A percentile compares a stretch with the other conserved stretches of the same genome.
Evolutionary conservation across 305 asterid species (phyloP).

Genomic region (Stenogyne calaminthoides): DNA sequence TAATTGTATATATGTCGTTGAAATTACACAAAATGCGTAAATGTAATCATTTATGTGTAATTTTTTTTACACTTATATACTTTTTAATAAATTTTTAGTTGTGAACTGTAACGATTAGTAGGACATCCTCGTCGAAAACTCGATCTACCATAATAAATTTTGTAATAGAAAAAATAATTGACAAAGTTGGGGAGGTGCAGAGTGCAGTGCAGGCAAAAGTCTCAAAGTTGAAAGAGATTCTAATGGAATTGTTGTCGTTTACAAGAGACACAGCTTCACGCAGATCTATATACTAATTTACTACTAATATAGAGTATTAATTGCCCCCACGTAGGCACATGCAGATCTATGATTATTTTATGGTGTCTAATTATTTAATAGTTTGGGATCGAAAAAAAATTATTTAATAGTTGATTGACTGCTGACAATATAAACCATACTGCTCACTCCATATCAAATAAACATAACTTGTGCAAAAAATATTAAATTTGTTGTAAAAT

Average conservation of each 20-base stretch:
- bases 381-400: no score
- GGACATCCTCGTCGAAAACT: no score
- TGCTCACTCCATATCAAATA: background rate
- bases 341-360: background rate
- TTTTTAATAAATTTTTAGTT: no score
- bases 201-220: background rate
- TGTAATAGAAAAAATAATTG: background rate
- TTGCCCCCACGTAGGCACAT: background rate
- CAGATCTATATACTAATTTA: conserved; percentile 9
- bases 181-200: background rate
- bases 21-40: no score
- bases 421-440: background rate
- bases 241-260: conserved; percentile 30
- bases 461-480: background rate
- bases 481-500: no score
- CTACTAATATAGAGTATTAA: background rate
- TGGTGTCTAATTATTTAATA: background rate
- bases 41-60: no score
- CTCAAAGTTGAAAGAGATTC: conserved; percentile 21
- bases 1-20: no score
- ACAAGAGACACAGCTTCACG: conserved; percentile 11
- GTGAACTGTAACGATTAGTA: no score
- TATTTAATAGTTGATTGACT: background rate
- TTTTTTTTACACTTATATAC: no score
- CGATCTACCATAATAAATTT: background rate